Evolutionary conservation across 768 basidiomycete genomes (phyloP).

Genomic region (Pisolithus microcarpus): DNA sequence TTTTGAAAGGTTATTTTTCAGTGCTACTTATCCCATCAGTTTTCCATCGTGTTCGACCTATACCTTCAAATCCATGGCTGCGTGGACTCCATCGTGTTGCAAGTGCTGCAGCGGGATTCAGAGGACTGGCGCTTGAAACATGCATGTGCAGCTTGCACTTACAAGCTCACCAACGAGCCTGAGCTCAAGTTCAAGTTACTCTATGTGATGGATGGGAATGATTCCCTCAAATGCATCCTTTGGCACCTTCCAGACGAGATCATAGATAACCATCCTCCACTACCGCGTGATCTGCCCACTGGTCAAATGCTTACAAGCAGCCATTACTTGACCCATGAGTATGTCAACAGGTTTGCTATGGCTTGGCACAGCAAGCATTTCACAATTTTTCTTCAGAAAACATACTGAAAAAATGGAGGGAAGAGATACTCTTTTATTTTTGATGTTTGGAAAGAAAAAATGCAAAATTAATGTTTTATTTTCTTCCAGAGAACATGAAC

Average conservation of each 20-base stretch:
- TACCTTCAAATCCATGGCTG: conserved; percentile 17
- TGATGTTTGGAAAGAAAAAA: too few relatives aligned
- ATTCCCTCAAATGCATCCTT: conserved; percentile 1
- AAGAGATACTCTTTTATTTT: too few relatives aligned
- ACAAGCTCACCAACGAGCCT: not conserved
- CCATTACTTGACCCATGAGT: not conserved
- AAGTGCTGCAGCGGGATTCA: not conserved
- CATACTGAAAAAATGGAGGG: too few relatives aligned
- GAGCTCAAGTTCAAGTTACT: conserved; percentile 4
- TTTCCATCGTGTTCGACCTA: conserved; percentile 19
- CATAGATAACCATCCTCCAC: too few relatives aligned
- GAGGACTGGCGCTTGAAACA: conserved; percentile 9
- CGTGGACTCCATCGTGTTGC: too few relatives aligned
- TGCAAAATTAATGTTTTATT: too few relatives aligned
- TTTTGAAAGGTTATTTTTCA: conserved; percentile 3
- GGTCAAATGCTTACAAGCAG: too few relatives aligned
- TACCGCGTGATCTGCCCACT: too few relatives aligned
- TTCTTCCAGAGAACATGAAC: too few relatives aligned
- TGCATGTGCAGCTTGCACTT: conserved; percentile 7
- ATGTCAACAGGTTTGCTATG: not conserved
- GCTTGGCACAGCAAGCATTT: too few relatives aligned
- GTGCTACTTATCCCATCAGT: conserved; percentile 11
- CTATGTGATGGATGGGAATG: conserved; percentile 8
- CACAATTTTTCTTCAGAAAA: too few relatives aligned
- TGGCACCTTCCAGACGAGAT: too few relatives aligned